Evolutionary conservation across 1,284 basidiomycete species (phyloP), one percentile per base, ranked within the genome.

Genomic region (Cutaneotrichosporon daszewskae): DNA sequence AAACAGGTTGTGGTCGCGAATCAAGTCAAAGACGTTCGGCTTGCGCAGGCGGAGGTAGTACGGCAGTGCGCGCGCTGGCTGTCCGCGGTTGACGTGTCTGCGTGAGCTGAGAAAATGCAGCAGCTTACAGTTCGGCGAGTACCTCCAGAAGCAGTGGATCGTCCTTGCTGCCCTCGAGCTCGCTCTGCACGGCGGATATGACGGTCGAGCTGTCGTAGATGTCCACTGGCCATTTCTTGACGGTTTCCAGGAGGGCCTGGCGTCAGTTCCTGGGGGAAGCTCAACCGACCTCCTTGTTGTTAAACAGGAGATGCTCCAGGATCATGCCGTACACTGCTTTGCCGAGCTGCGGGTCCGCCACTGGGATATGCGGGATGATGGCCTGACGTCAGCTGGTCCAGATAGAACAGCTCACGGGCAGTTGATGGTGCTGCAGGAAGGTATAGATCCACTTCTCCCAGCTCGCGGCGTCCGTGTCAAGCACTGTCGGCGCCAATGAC

Each of bases 401-500:
- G 26, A 24, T 22, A 31, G 16, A 34, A 10, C 8, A 29, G 61
- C 75, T 37, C 50, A 87, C 87, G 59, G 85, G 81, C 16, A 97
- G 73, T 49, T 89, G 82, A 25, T 81, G 79, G 57, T 84, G 81
- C 65, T 92, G 83, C 0, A 86, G 85, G 62, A 95, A 97, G 9
- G 82, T 74, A 62, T 95, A 94, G 64, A 97, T 87, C 85, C 87
- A 95, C 59, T 86, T 81, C 65, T 97, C 92, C 95, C 95, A 99
- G 14, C 80, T 78, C 54, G 81, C 81, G 5, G 77, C 73, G 58
- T 96, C 81, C 26, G 80, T 79, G 1, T 80, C 83, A 47, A 96
- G 84, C 1, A 96, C 88, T 62, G 87, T 88, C 0, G 88, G 83
- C 47, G 84, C 85, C n/a, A 94, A 72, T 13, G 77, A 73, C 0